Evolutionary conservation across 1,139 yeast genomes (phyloP).

Genomic region (Protomyces arabidopsidicola): DNA sequence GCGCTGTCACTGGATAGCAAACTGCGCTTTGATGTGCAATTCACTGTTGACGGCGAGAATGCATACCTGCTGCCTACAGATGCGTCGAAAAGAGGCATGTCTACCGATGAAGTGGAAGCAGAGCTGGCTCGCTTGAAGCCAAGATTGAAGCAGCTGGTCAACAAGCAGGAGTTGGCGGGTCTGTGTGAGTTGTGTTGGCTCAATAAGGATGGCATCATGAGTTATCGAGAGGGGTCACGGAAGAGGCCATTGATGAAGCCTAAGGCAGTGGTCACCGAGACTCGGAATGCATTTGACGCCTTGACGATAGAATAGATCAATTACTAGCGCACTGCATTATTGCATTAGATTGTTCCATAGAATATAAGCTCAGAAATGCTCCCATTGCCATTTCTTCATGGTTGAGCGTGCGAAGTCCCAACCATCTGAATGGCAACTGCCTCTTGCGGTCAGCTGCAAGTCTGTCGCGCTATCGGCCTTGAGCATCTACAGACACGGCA

Average conservation of each 20-base stretch:
- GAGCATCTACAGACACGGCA: neutral
- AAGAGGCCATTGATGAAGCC: neutral
- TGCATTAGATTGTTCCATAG: too few species aligned
- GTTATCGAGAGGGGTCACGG: conserved; percentile 30
- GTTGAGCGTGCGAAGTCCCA: too few species aligned
- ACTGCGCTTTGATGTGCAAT: conserved; percentile 27
- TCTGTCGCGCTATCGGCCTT: neutral
- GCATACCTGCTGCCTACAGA: conserved; percentile 30
- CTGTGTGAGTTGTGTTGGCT: conserved; percentile 32
- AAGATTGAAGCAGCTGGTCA: conserved; percentile 11
- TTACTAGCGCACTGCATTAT: neutral
- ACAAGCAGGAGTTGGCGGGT: conserved; percentile 27
- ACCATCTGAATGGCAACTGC: too few species aligned
- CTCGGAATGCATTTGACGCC: conserved; percentile 9
- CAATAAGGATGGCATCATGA: conserved; percentile 30
- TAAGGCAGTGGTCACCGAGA: neutral
- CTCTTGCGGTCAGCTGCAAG: too few species aligned
- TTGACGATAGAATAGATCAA: neutral
- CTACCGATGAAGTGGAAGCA: conserved; percentile 29
- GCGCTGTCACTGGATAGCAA: conserved; percentile 5
- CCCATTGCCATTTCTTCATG: too few species aligned
- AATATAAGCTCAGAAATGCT: too few species aligned
- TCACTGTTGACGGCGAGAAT: conserved; percentile 32
- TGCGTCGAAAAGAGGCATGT: neutral
- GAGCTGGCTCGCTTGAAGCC: conserved; percentile 30